These are phyloP conservation scores for Penicillium sclerotiorum DNA, from an alignment of 2,329 filamentous ascomycete species.

Conservation along the genomic window DNA sequence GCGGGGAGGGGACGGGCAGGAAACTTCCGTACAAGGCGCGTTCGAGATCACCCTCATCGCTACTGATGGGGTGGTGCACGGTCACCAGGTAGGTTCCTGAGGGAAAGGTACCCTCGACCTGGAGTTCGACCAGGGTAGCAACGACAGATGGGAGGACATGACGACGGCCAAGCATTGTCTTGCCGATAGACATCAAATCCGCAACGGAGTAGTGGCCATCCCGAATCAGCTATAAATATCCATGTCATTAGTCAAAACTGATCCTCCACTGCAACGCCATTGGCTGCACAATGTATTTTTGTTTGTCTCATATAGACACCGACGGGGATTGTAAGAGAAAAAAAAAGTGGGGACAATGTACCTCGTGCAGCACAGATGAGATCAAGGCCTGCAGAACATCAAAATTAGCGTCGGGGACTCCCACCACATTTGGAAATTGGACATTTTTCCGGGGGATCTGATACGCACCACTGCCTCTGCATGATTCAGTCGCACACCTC, in stretches of 20 bases:
- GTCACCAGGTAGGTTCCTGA: conserved; percentile 92
- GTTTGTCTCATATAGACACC: background rate
- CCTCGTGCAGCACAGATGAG: conserved; percentile 85
- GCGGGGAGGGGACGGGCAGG: conserved; percentile 72
- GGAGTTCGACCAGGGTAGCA: conserved; percentile 76
- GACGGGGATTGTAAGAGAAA: background rate
- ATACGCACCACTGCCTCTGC: conserved; percentile 73
- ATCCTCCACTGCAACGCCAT: conserved; percentile 3
- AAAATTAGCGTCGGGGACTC: conserved; percentile 5
- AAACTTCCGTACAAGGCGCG: conserved; percentile 90
- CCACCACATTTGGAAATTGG: background rate
- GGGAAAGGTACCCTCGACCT: conserved; percentile 92
- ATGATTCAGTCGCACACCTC: conserved; percentile 88
- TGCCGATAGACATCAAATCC: conserved; percentile 88
- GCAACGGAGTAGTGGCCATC: conserved; percentile 92
- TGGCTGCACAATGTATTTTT: conserved; percentile 2
- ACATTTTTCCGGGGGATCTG: background rate
- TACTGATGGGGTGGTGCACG: conserved; percentile 84
- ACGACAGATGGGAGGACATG: conserved; percentile 86
- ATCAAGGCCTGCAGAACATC: conserved; percentile 54
- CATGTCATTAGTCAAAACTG: background rate
- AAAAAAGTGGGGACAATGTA: conserved; percentile 35
- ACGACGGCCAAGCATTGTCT: conserved; percentile 88
- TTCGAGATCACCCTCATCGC: conserved; percentile 82
- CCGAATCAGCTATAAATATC: conserved; percentile 69